These are phyloP conservation scores for Phytophthora niederhauseri DNA, from an alignment of 352 stramenopile species.

Conservation along the genomic window DNA sequence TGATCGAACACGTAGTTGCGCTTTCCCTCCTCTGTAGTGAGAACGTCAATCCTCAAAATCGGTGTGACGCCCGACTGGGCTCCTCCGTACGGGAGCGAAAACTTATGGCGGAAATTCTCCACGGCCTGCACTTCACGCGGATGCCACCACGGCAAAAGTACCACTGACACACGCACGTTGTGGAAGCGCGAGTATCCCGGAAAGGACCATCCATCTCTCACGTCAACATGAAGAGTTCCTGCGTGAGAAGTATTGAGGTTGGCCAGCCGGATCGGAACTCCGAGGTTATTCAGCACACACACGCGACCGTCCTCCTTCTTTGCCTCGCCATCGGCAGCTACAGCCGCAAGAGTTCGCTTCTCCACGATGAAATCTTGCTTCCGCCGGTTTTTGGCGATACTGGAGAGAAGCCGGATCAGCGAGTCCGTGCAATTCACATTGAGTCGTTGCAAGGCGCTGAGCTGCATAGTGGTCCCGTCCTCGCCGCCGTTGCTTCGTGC, in stretches of 20 bases:
- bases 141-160: slow-evolving; percentile 89
- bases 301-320: slow-evolving; percentile 88
- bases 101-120: slow-evolving; percentile 82
- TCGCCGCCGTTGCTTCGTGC: slow-evolving; percentile 59
- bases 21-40: slow-evolving; percentile 71
- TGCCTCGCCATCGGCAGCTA: slow-evolving; percentile 78
- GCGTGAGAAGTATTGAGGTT: slow-evolving; percentile 89
- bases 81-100: slow-evolving; percentile 81
- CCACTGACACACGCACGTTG: slow-evolving; percentile 81
- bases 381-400: slow-evolving; percentile 74
- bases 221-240: slow-evolving; percentile 79
- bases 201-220: slow-evolving; percentile 87
- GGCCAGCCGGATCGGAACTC: slow-evolving; percentile 85
- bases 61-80: slow-evolving; percentile 88
- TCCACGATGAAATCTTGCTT: slow-evolving; percentile 80
- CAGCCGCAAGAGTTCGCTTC: slow-evolving; percentile 73
- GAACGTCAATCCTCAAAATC: slow-evolving; percentile 81
- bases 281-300: slow-evolving; percentile 90
- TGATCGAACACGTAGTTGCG: slow-evolving; percentile 89
- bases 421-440: slow-evolving; percentile 91
- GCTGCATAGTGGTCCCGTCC: slow-evolving; percentile 65
- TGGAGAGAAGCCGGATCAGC: slow-evolving; percentile 79
- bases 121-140: slow-evolving; percentile 72
- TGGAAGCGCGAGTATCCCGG: slow-evolving; percentile 86
- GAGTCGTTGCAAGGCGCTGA: slow-evolving; percentile 85